These are phyloP conservation scores for Arthrobotrys megalospora DNA, from an alignment of 2,329 filamentous ascomycete species.

Conservation along the genomic window DNA sequence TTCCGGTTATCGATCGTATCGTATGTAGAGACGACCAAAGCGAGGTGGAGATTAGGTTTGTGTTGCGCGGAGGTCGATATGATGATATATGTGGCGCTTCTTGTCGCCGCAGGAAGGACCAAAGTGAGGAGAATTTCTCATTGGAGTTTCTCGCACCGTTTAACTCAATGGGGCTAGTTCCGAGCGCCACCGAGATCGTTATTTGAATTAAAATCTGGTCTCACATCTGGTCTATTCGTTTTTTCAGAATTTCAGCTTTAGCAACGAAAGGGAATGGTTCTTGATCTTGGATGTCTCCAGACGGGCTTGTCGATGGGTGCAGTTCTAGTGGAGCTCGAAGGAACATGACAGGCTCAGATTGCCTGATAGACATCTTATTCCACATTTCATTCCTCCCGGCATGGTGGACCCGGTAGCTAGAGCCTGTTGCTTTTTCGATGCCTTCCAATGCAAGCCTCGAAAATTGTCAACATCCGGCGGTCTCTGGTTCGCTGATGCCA, in stretches of 20 bases:
- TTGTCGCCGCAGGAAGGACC: slow-evolving; percentile 37
- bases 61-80: slow-evolving; percentile 58
- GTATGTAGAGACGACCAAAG: background rate
- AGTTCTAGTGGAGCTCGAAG: slow-evolving; percentile 30
- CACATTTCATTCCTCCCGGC: slow-evolving; percentile 35
- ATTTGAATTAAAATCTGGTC: slow-evolving; percentile 41
- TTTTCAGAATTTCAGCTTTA: background rate
- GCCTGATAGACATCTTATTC: slow-evolving; percentile 31
- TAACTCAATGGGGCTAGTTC: slow-evolving; percentile 41
- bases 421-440: slow-evolving; percentile 39
- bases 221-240: background rate
- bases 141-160: slow-evolving; percentile 31
- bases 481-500: slow-evolving; percentile 56
- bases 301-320: slow-evolving; percentile 3
- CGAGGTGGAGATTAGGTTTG: slow-evolving; percentile 31
- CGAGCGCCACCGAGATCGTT: slow-evolving; percentile 51
- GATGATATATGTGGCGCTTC: slow-evolving; percentile 55
- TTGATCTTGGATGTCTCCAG: slow-evolving; percentile 1
- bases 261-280: slow-evolving; percentile 8
- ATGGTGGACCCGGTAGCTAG: slow-evolving; percentile 44
- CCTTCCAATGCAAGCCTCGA: slow-evolving; percentile 45
- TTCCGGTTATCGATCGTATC: slow-evolving; percentile 32
- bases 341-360: slow-evolving; percentile 33
- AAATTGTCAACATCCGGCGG: slow-evolving; percentile 48
- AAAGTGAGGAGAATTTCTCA: slow-evolving; percentile 32